Base-by-base conservation (phyloP, 1,284 basidiomycete genomes). In the Sanghuangporus baumii region DNA sequence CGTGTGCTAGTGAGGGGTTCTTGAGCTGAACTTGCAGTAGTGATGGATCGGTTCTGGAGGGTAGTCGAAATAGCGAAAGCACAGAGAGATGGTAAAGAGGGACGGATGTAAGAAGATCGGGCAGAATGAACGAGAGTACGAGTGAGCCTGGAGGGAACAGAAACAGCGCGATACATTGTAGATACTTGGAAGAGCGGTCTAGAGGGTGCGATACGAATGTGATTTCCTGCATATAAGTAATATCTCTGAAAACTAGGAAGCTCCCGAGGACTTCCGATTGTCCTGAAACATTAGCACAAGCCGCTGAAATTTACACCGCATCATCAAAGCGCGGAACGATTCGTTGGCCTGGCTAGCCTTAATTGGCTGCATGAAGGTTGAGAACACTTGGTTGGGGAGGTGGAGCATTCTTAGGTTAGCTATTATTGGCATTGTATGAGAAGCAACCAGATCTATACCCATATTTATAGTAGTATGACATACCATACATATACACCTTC, bases 1-100 rank as follows among this genome's bases (percentile, higher is more conserved):
- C 43, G 37, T 40, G 56, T 59, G 43, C 60, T 62, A 23, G 59
- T 41, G 11, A 65, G 52, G 12, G 41, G 12, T 16, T n/a, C 18
- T 12, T 59, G 54, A 31, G 23, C 26, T 16, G 50, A 26, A 50
- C 47, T 41, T n/a, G 40, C 40, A 12, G 40, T 41, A 41, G 12
- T 41, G 40, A 41, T 11, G 6, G 40, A 11, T 41, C 40, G 40
- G 3, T n/a, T 41, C 40, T 11, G 40, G n/a, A 41, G n/a, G 40
- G 40, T 12, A n/a, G 40, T 9, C 40, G 40, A n/a, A n/a, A 41
- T 11, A n/a, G 6, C 6, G 11, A 41, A 41, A 41, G 40, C 40
- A 41, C 3, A 12, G 40, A 4, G 40, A 41, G 40, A 41, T 3
- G 2, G 40, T 11, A 11, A 7, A n/a, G 3, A n/a, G 3, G 40